Base-by-base conservation (phyloP, 179 eudicot genomes). In the Beta corolliflora region DNA sequence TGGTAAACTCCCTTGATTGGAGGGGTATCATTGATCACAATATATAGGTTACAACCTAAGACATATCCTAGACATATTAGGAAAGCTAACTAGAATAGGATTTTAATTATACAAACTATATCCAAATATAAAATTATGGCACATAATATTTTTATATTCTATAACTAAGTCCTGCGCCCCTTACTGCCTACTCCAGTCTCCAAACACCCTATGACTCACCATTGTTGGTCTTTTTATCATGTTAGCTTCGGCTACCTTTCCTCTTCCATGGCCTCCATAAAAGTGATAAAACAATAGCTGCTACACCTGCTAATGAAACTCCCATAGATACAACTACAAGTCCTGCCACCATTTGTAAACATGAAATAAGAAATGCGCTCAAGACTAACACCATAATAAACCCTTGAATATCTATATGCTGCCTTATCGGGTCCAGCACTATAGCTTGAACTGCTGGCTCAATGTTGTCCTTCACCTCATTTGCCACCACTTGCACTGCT, bases 291-390 rank as follows among this genome's bases (percentile, higher is more conserved):
- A 54, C 50, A 72, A 82, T 11, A 1, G 73, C 25, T 2, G 81
- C 78, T n/a, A 77, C 13, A 14, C 80, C 66, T 5, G 68, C 81
- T 18, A 78, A 72, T 9, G 81, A 63, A 23, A 63, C 65, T 23
- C 81, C 81, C 58, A 67, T 54, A 36, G 81, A 82, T 36, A 82
- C 48, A 29, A 78, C 21, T 63, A 81, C 81, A n/a, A 77, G 52
- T 67, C 81, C 81, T 1, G 81, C 74, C 53, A 78, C 65, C 66
- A 64, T 44, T 18, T 82, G 73, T 36, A 78, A 44, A 19, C 52
- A 60, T 9, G 81, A 66, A 5, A 78, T 13, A 7, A 54, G 19
- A 53, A 78, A 72, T 54, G 59, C 78, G 23, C 77, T 77, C 2
- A 77, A 66, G 5, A 77, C 69, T 70, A 82, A 19, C 8, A 66